Percentiles rank a stretch among this genome's conserved stretches.
Conservation (phyloP, 768 basidiomycete genomes). For the Clavaria fumosa region DNA sequence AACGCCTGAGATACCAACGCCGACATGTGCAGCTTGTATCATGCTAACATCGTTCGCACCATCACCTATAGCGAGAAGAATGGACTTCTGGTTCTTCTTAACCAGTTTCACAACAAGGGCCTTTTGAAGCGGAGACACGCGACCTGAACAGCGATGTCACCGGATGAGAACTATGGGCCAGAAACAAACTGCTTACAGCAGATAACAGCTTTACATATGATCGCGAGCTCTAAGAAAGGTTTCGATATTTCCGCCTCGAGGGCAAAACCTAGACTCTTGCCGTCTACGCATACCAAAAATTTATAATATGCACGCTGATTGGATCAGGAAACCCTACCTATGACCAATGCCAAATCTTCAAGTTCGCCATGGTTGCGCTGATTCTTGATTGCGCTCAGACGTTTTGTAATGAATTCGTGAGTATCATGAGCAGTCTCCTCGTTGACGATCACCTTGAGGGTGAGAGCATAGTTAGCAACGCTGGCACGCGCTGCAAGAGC, state of each 20-base stretch:
- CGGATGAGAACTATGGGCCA: conserved; percentile 3
- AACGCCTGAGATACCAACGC: conserved; percentile 93
- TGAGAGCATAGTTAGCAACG: too few relatives aligned
- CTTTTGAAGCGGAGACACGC: conserved; percentile 95
- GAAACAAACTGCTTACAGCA: conserved; percentile 52
- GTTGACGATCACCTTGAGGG: conserved; percentile 76
- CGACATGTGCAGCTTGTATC: conserved; percentile 98
- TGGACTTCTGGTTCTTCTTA: conserved; percentile 87
- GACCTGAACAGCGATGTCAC: conserved; percentile 34
- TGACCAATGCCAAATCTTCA: conserved; percentile 89
- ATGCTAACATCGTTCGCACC: conserved; percentile 98
- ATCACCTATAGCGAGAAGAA: conserved; percentile 93
- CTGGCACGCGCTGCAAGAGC: neutral
- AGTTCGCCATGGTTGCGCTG: conserved; percentile 83
- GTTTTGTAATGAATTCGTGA: conserved; percentile 73
- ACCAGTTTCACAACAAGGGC: conserved; percentile 97
- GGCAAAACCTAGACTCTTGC: conserved; percentile 86
- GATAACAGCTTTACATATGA: conserved; percentile 97
- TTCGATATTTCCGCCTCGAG: conserved; percentile 87
- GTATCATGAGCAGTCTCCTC: conserved; percentile 75
- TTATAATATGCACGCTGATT: too few relatives aligned
- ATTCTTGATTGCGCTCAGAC: conserved; percentile 84
- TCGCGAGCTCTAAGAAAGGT: conserved; percentile 83
- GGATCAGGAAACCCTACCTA: too few relatives aligned
- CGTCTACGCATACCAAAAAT: conserved; percentile 67